Conservation (phyloP, 2,329 filamentous ascomycete genomes). For the Didymella pomorum region DNA sequence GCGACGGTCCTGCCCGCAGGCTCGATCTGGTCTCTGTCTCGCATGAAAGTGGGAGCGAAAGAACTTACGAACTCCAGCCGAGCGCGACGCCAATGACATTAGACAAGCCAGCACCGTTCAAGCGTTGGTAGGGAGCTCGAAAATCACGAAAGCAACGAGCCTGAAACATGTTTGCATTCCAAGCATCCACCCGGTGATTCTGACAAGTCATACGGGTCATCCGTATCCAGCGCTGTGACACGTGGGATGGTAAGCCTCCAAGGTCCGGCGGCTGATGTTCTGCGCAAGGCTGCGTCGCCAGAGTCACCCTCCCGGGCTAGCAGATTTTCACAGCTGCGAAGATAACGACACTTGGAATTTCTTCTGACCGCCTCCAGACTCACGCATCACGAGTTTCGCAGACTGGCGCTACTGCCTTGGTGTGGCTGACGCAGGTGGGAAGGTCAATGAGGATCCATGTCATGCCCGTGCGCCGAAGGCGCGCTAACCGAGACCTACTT, state of each 20-base stretch:
- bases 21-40: neutral
- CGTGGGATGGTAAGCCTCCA: slow-evolving; percentile 44
- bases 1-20: neutral
- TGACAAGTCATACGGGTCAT: slow-evolving; percentile 40
- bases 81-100: slow-evolving; percentile 3
- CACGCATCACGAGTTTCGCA: slow-evolving; percentile 27
- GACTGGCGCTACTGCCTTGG: slow-evolving; percentile 32
- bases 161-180: slow-evolving; percentile 46
- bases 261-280: slow-evolving; percentile 23
- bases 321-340: neutral
- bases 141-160: slow-evolving; percentile 22
- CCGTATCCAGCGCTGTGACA: slow-evolving; percentile 39
- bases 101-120: slow-evolving; percentile 6
- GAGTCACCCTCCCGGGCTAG: slow-evolving; percentile 2
- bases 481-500: slow-evolving; percentile 33
- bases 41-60: neutral
- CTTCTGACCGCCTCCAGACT: neutral
- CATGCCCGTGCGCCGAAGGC: slow-evolving; percentile 19
- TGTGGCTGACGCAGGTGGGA: slow-evolving; percentile 32
- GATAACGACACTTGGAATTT: neutral
- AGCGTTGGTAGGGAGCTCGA: slow-evolving; percentile 16
- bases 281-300: slow-evolving; percentile 15
- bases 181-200: slow-evolving; percentile 34
- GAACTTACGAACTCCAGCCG: neutral
- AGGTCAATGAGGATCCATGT: slow-evolving; percentile 21